Conservation (phyloP, 1,284 basidiomycete genomes). For the Leucoagaricus sp. region DNA sequence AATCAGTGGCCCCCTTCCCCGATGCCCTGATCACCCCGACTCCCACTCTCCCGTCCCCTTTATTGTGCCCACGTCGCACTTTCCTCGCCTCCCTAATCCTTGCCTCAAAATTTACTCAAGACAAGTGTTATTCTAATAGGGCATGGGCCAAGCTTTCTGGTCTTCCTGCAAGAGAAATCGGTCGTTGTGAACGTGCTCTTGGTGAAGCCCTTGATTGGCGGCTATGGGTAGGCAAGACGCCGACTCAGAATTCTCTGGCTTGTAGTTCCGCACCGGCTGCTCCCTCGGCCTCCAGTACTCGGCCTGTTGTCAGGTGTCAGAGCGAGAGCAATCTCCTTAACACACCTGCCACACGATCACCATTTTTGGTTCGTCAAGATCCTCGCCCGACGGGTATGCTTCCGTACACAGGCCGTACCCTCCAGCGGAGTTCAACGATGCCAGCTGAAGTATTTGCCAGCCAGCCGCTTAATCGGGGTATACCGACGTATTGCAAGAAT, state of each 20-base stretch:
- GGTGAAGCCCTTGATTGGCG: slow-evolving; percentile 81
- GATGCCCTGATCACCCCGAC: slow-evolving; percentile 17
- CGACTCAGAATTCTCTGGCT: slow-evolving; percentile 21
- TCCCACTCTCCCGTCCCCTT: slow-evolving; percentile 67
- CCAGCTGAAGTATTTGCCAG: slow-evolving; percentile 31
- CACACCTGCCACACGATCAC: slow-evolving; percentile 15
- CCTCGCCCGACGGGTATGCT: slow-evolving; percentile 6
- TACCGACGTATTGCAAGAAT: not conserved
- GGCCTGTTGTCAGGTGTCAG: slow-evolving; percentile 40
- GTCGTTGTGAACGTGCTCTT: slow-evolving; percentile 78
- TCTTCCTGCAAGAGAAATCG: slow-evolving; percentile 74
- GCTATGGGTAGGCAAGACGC: slow-evolving; percentile 77
- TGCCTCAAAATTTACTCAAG: slow-evolving; percentile 91
- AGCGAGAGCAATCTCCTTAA: slow-evolving; percentile 40
- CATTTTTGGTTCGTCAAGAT: slow-evolving; percentile 21
- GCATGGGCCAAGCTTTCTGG: slow-evolving; percentile 90
- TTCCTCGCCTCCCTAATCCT: slow-evolving; percentile 88
- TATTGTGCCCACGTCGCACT: slow-evolving; percentile 84
- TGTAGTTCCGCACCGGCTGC: slow-evolving; percentile 8
- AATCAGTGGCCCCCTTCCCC: not conserved
- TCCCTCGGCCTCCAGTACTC: slow-evolving; percentile 20
- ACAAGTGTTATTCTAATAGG: slow-evolving; percentile 89
- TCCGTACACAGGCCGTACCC: slow-evolving; percentile 10
- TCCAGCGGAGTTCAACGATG: slow-evolving; percentile 34
- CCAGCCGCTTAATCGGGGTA: not conserved